These are phyloP conservation scores for sweet orange (Citrus sinensis) DNA, from an alignment of 345 rosid genomes.

Conservation along the genomic window DNA sequence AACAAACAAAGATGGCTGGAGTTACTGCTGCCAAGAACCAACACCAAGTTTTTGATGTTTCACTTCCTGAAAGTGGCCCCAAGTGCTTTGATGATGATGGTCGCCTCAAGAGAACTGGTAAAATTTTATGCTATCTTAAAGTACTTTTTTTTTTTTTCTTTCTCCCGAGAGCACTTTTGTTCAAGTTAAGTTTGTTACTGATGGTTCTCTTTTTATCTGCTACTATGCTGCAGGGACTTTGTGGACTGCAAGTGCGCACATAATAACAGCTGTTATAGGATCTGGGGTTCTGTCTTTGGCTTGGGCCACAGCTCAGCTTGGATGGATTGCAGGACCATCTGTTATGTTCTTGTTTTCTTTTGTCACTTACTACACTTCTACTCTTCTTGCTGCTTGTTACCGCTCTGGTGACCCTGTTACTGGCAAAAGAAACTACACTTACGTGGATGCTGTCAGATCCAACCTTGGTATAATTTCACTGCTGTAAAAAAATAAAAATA, in stretches of 20 bases:
- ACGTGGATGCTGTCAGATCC: constrained; percentile 55
- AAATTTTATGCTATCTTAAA: too few species aligned
- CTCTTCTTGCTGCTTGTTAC: constrained; percentile 51
- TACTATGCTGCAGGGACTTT: constrained; percentile 23
- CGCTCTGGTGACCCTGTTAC: constrained; percentile 40
- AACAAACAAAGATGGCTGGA: constrained; percentile 26
- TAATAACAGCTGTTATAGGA: constrained; percentile 50
- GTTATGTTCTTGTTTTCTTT: constrained; percentile 36
- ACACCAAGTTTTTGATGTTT: constrained; percentile 27
- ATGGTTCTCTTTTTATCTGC: not conserved
- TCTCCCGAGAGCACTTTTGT: not conserved
- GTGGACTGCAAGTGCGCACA: constrained; percentile 48
- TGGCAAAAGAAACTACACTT: constrained; percentile 60
- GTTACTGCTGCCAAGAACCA: constrained; percentile 14
- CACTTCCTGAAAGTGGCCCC: constrained; percentile 37
- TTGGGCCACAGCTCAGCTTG: constrained; percentile 51
- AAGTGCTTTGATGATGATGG: constrained; percentile 79
- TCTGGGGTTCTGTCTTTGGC: constrained; percentile 46
- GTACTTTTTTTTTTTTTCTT: too few species aligned
- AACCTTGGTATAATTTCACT: constrained; percentile 24
- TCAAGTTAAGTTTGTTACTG: not conserved
- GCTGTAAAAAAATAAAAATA: not conserved
- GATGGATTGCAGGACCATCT: constrained; percentile 46
- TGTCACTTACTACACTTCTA: constrained; percentile 45
- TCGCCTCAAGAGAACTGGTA: constrained; percentile 69